These are phyloP conservation scores for Thymus quinquecostatus DNA, from an alignment of 257 asterid species.

Conservation along the genomic window DNA sequence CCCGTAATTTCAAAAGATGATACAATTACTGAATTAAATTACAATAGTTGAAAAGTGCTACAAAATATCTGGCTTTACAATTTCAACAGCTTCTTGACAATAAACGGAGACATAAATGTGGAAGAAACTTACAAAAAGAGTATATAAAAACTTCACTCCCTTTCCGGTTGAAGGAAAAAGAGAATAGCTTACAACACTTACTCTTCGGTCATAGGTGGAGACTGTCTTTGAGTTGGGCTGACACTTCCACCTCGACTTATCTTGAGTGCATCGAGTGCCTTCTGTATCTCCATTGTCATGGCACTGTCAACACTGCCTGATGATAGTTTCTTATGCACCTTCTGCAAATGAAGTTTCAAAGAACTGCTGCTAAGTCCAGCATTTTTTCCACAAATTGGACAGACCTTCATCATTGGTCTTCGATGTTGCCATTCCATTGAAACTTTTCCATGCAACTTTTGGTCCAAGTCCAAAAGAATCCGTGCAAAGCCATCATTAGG, in stretches of 20 bases:
- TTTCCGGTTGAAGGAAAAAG: too few relatives aligned
- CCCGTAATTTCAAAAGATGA: too few relatives aligned
- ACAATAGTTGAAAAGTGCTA: too few relatives aligned
- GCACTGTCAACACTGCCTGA: constrained; percentile 99
- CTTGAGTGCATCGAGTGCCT: constrained; percentile 81
- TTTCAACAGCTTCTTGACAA: too few relatives aligned
- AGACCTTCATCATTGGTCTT: constrained; percentile 84
- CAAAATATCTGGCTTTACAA: too few relatives aligned
- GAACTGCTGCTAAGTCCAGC: constrained; percentile 99
- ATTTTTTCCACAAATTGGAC: constrained; percentile 94
- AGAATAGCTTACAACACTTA: constrained; percentile 18
- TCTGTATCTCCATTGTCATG: constrained; percentile 94
- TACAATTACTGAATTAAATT: too few relatives aligned
- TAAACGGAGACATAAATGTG: too few relatives aligned
- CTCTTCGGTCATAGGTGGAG: constrained; percentile 59
- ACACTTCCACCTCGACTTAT: constrained; percentile 90
- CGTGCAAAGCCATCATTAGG: constrained; percentile 96
- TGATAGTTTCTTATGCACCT: constrained; percentile 84
- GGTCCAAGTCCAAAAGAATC: constrained; percentile 79
- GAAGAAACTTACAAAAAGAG: too few relatives aligned
- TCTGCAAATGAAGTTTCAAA: constrained; percentile 91
- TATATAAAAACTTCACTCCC: too few relatives aligned
- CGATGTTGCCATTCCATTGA: constrained; percentile 99
- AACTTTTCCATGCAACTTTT: constrained; percentile 69
- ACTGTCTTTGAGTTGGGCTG: constrained; percentile 83